Conservation (phyloP, 129 eudicot genomes). For the Rutidosis leptorrhynchoides region DNA sequence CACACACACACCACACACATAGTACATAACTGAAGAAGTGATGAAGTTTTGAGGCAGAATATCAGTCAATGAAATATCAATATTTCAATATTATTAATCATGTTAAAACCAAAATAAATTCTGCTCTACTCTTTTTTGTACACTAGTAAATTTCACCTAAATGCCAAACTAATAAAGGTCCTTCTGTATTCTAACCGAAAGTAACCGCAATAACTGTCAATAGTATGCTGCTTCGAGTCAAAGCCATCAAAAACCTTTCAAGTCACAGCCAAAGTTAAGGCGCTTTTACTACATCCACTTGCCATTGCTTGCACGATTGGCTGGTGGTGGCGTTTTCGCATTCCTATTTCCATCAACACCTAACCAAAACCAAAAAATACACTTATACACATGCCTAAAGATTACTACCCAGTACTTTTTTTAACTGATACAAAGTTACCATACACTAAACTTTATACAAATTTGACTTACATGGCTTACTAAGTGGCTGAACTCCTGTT, state of each 20-base stretch:
- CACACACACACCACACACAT: too few relatives aligned
- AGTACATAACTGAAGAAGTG: not conserved
- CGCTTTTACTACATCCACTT: conserved; percentile 51
- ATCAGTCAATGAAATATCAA: conserved; percentile 18
- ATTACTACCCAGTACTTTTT: not conserved
- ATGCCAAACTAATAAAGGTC: not conserved
- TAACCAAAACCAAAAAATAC: conserved; percentile 10
- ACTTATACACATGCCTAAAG: not conserved
- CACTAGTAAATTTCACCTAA: conserved; percentile 22
- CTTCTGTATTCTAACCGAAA: conserved; percentile 21
- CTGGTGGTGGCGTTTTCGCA: conserved; percentile 71
- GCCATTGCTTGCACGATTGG: conserved; percentile 46
- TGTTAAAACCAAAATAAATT: not conserved
- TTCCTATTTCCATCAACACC: conserved; percentile 48
- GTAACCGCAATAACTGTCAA: conserved; percentile 29
- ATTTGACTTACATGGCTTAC: conserved; percentile 50
- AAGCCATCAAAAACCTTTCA: conserved; percentile 35
- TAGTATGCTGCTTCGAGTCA: conserved; percentile 55
- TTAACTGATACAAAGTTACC: not conserved
- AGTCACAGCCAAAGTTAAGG: not conserved
- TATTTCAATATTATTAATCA: too few relatives aligned
- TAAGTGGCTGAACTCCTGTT: conserved; percentile 55
- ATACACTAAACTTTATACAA: conserved; percentile 1
- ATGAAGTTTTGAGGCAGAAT: not conserved
- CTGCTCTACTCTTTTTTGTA: conserved; percentile 12